Evolutionary conservation across 345 rosid species (phyloP), one percentile per base, ranked within the genome.

Genomic region (Luvunga scandens): DNA sequence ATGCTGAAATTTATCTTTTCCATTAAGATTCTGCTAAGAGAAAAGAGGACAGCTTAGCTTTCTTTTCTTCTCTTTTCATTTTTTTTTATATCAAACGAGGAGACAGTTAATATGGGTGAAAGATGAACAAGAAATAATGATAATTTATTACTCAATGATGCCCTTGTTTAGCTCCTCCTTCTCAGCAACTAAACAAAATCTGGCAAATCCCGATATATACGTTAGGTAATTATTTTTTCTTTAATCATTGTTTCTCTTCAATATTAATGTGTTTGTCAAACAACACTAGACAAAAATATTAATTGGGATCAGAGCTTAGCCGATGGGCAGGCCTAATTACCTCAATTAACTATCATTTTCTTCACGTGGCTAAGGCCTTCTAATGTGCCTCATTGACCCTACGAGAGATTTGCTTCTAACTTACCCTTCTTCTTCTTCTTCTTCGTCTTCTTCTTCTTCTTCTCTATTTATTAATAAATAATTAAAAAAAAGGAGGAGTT

Each of bases 131-230:
- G 12, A 42, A 42, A 42, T 9, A 42, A 42, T 42, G 48, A 42
- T 42, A 42, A 42, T 42, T 42, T 42, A 42, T 42, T 42, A 42
- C 14, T 42, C 14, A 10, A 42, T 10, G 48, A 10, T 42, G 12
- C 48, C 48, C 48, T 42, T 42, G 4, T 42, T 42, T 42, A 42
- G 48, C 48, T 10, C 48, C 16, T 42, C 16, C 12, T 10, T 42
- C 48, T 42, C 16, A 42, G 14, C 48, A 42, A 12, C 71, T 74
- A 81, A 84, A 87, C 88, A 84, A 89, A 82, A 88, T 88, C 92
- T 83, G 80, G 90, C 94, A 91, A 85, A 91, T 89, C 92, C 94
- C 89, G 83, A 84, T 82, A 83, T 77, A 21, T 61, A 63, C 81
- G 92, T 83, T 82, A 75, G 78, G 61, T 78, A 66, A 56, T 39